These are phyloP conservation scores for Tolypocladium sp. DNA, from an alignment of 2,329 filamentous ascomycete genomes.

Conservation along the genomic window DNA sequence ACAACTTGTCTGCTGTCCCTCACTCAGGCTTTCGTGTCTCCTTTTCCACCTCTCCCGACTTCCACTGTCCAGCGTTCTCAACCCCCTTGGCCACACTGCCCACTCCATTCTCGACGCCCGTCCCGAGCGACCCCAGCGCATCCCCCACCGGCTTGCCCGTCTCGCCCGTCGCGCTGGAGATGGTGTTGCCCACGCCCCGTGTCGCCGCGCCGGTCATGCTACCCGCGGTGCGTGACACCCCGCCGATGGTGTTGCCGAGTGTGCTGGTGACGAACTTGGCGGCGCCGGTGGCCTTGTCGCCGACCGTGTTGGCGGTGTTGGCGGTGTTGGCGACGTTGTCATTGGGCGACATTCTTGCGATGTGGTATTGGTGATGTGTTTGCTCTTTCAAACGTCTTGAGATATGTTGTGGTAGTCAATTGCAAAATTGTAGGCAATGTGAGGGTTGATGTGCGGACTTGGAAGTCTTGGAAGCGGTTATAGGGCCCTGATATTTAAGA, in stretches of 20 bases:
- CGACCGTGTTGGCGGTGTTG: constrained; percentile 9
- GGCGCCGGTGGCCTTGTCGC: constrained; percentile 22
- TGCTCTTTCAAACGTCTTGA: not conserved
- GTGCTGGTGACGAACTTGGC: constrained; percentile 29
- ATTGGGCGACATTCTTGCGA: constrained; percentile 3
- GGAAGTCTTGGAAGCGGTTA: not conserved
- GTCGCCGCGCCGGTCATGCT: constrained; percentile 39
- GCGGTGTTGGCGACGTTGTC: not conserved
- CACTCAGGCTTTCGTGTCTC: not conserved
- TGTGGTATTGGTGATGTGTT: not conserved
- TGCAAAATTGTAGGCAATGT: not conserved
- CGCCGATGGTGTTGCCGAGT: constrained; percentile 30
- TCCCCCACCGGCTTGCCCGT: constrained; percentile 46
- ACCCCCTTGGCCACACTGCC: constrained; percentile 41
- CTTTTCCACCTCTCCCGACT: constrained; percentile 11
- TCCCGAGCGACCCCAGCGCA: constrained; percentile 41
- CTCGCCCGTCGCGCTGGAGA: constrained; percentile 44
- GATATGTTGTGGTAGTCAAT: not conserved
- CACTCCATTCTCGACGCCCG: constrained; percentile 42
- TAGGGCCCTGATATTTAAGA: not conserved
- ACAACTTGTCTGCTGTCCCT: not conserved
- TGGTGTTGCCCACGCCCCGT: constrained; percentile 47
- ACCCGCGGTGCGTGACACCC: constrained; percentile 29
- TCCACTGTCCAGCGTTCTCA: constrained; percentile 51
- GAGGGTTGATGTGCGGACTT: not conserved